A percentile compares a stretch with the other conserved stretches of the same genome.
phyloP scores from a whole-genome alignment of 78 protist genomes.

The Mastigamoeba balamuthi region DNA sequence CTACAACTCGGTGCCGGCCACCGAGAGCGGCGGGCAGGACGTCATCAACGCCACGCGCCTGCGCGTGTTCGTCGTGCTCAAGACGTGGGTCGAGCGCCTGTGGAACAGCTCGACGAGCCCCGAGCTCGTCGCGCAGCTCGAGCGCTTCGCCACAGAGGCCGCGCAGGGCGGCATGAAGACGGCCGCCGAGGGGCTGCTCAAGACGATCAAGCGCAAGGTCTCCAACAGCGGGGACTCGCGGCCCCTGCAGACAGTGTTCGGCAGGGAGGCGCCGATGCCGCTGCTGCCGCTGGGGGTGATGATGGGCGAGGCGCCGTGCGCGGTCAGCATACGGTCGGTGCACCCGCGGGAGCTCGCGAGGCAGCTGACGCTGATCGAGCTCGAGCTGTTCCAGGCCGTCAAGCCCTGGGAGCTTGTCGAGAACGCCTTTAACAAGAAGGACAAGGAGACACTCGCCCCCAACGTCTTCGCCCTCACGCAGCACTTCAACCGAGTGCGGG shows the following conservation, averaged over 20 bases:
- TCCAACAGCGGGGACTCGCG: no score
- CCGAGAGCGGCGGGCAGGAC: no score
- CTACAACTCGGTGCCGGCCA: no score
- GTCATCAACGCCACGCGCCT: no score
- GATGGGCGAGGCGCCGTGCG: background rate
- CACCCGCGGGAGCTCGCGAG: background rate
- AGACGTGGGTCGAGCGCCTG: no score
- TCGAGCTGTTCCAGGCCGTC: background rate
- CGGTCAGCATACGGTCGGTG: background rate
- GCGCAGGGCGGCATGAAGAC: no score
- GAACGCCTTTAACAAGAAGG: background rate
- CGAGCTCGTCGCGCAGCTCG: no score
- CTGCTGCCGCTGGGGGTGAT: background rate
- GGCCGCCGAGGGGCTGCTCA: no score
- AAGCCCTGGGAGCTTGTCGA: constrained; percentile 10
- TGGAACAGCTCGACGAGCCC: no score
- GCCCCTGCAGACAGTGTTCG: background rate
- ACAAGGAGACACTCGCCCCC: constrained; percentile 6
- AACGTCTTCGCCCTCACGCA: background rate
- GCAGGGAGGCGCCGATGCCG: background rate
- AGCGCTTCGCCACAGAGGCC: no score
- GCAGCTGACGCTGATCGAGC: constrained; percentile 5
- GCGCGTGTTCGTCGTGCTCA: no score
- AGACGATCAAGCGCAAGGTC: no score
- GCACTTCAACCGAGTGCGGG: background rate